Percentiles rank a stretch among this genome's conserved stretches.
phyloP scores from a whole-genome alignment of 1,139 yeast genomes.

The Debaryomycetaceae sp. region DNA sequence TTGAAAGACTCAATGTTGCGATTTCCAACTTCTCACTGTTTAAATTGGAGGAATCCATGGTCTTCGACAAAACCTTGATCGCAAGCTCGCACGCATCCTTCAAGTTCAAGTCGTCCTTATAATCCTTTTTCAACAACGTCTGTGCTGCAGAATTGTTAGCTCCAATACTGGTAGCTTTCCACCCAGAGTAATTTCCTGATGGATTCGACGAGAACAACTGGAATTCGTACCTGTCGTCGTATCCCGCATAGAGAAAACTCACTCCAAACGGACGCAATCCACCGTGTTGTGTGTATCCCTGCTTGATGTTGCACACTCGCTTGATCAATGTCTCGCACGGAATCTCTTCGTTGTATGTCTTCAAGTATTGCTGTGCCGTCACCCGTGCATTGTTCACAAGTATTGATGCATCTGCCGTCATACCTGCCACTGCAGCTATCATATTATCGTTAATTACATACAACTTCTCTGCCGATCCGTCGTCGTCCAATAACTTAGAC shows the following conservation, averaged over 20 bases:
- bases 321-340: constrained; percentile 91
- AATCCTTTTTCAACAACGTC: constrained; percentile 91
- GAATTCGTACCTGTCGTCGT: constrained; percentile 84
- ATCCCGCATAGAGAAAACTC: constrained; percentile 93
- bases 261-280: constrained; percentile 99
- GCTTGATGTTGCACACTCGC: constrained; percentile 88
- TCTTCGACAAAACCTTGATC: constrained; percentile 85
- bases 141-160: constrained; percentile 97
- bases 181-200: constrained; percentile 94
- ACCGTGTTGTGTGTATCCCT: constrained; percentile 98
- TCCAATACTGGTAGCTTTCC: constrained; percentile 98
- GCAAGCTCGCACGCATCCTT: constrained; percentile 87
- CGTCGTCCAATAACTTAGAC: constrained; percentile 87
- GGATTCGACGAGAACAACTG: constrained; percentile 96
- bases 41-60: constrained; percentile 85
- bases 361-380: constrained; percentile 78
- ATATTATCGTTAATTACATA: constrained; percentile 79
- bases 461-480: constrained; percentile 88
- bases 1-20: constrained; percentile 63
- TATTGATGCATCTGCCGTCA: constrained; percentile 95
- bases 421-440: constrained; percentile 96
- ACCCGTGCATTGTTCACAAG: constrained; percentile 85
- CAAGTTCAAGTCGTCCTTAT: constrained; percentile 74
- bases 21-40: constrained; percentile 88
- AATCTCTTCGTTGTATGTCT: constrained; percentile 84